A percentile compares a stretch with the other conserved stretches of the same genome.
Conservation (phyloP, 2,329 filamentous ascomycete species). For the Fusarium sp. region DNA sequence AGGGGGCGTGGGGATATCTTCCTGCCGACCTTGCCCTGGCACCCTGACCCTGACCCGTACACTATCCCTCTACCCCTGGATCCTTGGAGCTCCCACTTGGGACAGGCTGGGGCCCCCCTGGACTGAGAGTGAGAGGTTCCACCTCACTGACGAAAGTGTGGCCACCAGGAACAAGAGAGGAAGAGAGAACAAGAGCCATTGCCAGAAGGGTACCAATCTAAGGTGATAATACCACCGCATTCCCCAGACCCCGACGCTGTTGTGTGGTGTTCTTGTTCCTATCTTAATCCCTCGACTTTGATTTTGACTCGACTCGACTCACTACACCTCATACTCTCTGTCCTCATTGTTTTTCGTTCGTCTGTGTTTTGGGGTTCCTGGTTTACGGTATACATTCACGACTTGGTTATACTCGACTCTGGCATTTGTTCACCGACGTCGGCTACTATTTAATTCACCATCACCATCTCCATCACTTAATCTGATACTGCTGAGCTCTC, state of each 20-base stretch:
- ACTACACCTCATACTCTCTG: conserved; percentile 11
- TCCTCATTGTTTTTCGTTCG: conserved; percentile 17
- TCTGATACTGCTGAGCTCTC: conserved; percentile 3
- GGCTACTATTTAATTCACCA: conserved; percentile 9
- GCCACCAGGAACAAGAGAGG: conserved; percentile 37
- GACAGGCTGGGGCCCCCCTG: conserved; percentile 32
- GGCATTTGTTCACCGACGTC: conserved; percentile 12
- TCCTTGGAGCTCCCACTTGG: conserved; percentile 28
- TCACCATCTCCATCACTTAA: conserved; percentile 2
- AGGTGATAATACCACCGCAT: conserved; percentile 45
- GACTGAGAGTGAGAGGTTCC: conserved; percentile 13
- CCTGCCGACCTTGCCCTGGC: conserved; percentile 31
- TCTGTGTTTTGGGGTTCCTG: conserved; percentile 25
- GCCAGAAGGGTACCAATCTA: conserved; percentile 31
- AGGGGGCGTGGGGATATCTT: conserved; percentile 36
- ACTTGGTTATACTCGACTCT: conserved; percentile 13
- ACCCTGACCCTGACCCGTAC: conserved; percentile 26
- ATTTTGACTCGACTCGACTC: conserved; percentile 23
- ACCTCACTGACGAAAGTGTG: conserved; percentile 41
- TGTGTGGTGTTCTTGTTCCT: conserved; percentile 27
- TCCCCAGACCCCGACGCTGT: conserved; percentile 41
- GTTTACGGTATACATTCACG: conserved; percentile 15
- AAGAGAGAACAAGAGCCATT: conserved; percentile 26
- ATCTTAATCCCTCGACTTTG: conserved; percentile 31
- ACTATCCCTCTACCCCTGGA: conserved; percentile 37